A percentile compares a stretch with the other conserved stretches of the same genome.
phyloP scores from a whole-genome alignment of 192 early-diverging fungal species.

The Kickxella alabastrina region DNA sequence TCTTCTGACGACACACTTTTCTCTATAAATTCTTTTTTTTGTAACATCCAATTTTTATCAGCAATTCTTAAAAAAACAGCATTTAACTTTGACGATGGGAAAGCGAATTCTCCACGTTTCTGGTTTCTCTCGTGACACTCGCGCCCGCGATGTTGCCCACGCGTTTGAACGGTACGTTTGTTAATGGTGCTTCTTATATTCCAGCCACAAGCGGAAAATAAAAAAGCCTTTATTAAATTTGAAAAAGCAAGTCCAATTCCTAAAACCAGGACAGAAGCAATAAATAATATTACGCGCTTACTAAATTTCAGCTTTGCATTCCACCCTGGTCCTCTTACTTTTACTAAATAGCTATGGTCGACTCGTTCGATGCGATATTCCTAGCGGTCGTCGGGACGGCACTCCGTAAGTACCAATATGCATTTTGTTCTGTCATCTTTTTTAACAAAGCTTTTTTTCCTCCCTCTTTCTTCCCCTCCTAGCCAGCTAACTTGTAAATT shows the following conservation, averaged over 20 bases:
- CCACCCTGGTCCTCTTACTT: too few species aligned
- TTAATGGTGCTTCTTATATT: background rate
- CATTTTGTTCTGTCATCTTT: conserved; percentile 3
- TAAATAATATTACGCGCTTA: background rate
- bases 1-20: background rate
- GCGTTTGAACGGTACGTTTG: conserved; percentile 87
- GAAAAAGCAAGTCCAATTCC: background rate
- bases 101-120: conserved; percentile 74
- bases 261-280: background rate
- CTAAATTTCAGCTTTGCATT: conserved; percentile 1
- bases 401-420: conserved; percentile 62
- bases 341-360: conserved; percentile 70
- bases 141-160: conserved; percentile 90
- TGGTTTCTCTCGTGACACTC: conserved; percentile 70
- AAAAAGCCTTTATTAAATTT: background rate
- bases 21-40: background rate
- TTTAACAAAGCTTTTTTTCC: background rate
- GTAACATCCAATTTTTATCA: too few species aligned
- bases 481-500: too few species aligned
- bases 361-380: conserved; percentile 85
- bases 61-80: too few species aligned
- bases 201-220: background rate
- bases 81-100: conserved; percentile 44
- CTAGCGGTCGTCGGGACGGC: conserved; percentile 60
- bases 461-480: too few species aligned